Base-by-base conservation (phyloP, 441 rosid species). In the Pelargonium fulgidum region DNA sequence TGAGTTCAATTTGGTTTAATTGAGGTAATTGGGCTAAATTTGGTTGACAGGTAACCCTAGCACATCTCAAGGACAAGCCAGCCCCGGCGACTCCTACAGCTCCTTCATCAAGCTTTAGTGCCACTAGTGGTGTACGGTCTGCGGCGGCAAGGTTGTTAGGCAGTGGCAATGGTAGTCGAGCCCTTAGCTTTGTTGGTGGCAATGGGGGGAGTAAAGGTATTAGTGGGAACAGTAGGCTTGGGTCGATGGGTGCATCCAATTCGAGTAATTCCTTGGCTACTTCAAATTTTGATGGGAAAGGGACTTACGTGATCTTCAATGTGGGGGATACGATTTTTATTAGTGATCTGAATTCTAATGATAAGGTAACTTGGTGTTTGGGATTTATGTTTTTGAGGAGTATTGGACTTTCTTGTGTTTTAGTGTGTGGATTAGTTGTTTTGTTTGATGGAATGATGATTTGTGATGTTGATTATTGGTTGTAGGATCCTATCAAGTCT, bases 291-390 rank as follows among this genome's bases (percentile, higher is more conserved):
- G 99, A 95, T 70, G 97, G 98, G 66, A 95, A 89, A 82, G 99
- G 99, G 75, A 89, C 93, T 70, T 92, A 95, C 81, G 80, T 95
- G 85, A 86, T 95, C 74, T 94, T 92, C 81, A 94, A 94, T 78
- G 95, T 88, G 41, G 95, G 97, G 45, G 99, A 92, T 81, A 85
- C 93, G 44, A 81, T 92, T 65, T 95, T 95, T 81, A 76, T 95
- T n/a, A 90, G 98, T 76, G 99, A 95, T 82, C 77, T 90, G 82
- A 95, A 92, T 77, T 90, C 99, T 68, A 96, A 91, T 77, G 98
- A 95, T 73, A 95, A 92, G 98, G 99, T 92, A 79, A 76, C 67
- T 70, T 69, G 45, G 50, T 65, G 58, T 17, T 66, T 72, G 3
- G 65, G 73, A 58, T 62, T 62, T n/a, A 13, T 14, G 29, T 58